A percentile compares a stretch with the other conserved stretches of the same genome.
Conservation (phyloP, 768 basidiomycete genomes). For the Pisolithus sp. region DNA sequence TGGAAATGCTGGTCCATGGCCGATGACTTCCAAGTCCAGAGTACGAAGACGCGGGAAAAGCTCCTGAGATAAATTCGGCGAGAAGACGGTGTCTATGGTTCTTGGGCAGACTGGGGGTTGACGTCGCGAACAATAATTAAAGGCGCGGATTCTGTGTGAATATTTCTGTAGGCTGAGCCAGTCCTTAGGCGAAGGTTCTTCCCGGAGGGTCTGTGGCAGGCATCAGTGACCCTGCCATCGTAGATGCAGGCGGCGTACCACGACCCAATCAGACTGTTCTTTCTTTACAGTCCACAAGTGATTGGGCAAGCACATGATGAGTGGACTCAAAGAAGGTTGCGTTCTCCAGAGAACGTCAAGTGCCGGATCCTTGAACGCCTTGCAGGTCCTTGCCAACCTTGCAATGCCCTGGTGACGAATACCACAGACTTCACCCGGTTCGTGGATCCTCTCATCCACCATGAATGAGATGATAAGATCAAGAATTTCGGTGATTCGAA, state of each 20-base stretch:
- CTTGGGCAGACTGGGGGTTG: slow-evolving; percentile 20
- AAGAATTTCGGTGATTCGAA: slow-evolving; percentile 22
- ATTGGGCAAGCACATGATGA: slow-evolving; percentile 22
- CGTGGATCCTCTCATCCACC: slow-evolving; percentile 11
- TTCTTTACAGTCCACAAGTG: slow-evolving; percentile 17
- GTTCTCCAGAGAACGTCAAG: slow-evolving; percentile 26
- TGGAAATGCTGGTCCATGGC: slow-evolving; percentile 11
- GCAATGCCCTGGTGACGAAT: slow-evolving; percentile 10
- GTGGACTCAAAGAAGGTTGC: slow-evolving; percentile 23
- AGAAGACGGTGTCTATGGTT: slow-evolving; percentile 14
- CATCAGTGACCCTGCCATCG: not conserved
- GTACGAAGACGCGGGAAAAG: slow-evolving; percentile 20
- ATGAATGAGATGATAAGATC: slow-evolving; percentile 19
- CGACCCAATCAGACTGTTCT: slow-evolving; percentile 8
- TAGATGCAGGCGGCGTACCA: slow-evolving; percentile 1
- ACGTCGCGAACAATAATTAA: slow-evolving; percentile 15
- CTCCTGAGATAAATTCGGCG: slow-evolving; percentile 10
- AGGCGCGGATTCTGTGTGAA: slow-evolving; percentile 17
- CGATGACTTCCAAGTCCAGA: slow-evolving; percentile 22
- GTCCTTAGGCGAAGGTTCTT: slow-evolving; percentile 13
- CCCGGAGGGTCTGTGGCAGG: slow-evolving; percentile 9
- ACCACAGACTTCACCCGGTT: slow-evolving; percentile 10
- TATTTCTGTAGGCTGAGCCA: slow-evolving; percentile 20
- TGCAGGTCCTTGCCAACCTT: slow-evolving; percentile 25
- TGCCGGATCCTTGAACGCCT: slow-evolving; percentile 20